Percentiles rank a stretch among this genome's conserved stretches.
Evolutionary conservation across 441 rosid genomes (phyloP).

Genomic region (Jatropha podagrica): DNA sequence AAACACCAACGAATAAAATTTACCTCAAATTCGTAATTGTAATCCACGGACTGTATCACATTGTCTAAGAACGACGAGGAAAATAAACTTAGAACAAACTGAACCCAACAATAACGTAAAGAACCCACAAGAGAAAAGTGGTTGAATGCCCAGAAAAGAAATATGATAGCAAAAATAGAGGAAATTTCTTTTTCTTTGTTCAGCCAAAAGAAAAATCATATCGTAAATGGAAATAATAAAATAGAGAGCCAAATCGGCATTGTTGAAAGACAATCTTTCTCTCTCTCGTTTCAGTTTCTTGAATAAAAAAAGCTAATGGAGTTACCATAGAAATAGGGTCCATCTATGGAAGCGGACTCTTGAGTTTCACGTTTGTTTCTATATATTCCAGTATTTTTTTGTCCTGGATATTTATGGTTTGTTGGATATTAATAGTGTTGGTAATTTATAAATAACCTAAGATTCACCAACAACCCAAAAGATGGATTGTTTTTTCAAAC

Average conservation of each 20-base stretch:
- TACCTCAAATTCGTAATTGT: background rate
- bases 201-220: background rate
- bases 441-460: no score
- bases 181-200: background rate
- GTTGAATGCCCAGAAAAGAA: background rate
- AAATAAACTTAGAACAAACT: background rate
- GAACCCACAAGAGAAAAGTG: constrained; percentile 2
- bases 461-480: no score
- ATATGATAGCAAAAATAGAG: background rate
- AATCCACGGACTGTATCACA: background rate
- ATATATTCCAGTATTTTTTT: background rate
- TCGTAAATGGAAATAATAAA: constrained; percentile 27
- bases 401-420: background rate
- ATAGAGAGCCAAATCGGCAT: constrained; percentile 15
- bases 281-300: background rate
- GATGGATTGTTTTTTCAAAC: no score
- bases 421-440: background rate
- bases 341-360: constrained; percentile 44
- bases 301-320: constrained; percentile 16
- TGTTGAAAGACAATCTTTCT: background rate
- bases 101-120: background rate
- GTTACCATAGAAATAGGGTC: constrained; percentile 43
- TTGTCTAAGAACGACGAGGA: constrained; percentile 5
- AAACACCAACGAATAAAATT: background rate
- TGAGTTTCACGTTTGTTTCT: no score